A percentile compares a stretch with the other conserved stretches of the same genome.
These are phyloP conservation scores for Trametes punicea DNA, from an alignment of 768 basidiomycete genomes.

Conservation along the genomic window DNA sequence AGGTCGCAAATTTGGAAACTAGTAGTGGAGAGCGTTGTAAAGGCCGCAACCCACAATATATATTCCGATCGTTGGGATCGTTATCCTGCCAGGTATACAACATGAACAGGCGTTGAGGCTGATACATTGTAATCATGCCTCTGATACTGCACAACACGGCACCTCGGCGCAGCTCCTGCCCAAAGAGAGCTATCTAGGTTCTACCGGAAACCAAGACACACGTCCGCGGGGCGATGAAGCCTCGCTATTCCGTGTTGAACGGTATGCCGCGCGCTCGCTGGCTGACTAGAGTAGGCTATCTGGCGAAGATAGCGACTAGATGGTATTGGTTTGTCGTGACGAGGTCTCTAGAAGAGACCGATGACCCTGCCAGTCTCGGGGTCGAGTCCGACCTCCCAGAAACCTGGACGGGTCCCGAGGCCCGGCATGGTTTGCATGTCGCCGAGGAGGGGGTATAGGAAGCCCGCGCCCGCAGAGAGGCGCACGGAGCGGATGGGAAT, in stretches of 20 bases:
- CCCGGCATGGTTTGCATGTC: constrained; percentile 99
- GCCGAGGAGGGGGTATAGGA: constrained; percentile 92
- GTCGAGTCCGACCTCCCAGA: constrained; percentile 89
- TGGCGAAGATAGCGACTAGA: constrained; percentile 30
- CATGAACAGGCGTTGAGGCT: too few species aligned
- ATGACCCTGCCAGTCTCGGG: constrained; percentile 76
- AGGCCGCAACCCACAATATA: neutral
- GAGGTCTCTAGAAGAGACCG: constrained; percentile 68
- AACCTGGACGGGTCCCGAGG: constrained; percentile 87
- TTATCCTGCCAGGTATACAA: too few species aligned
- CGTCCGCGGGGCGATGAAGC: constrained; percentile 17
- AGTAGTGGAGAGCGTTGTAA: neutral
- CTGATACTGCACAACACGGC: constrained; percentile 4
- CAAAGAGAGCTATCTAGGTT: constrained; percentile 1
- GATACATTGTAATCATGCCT: neutral
- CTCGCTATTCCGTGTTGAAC: constrained; percentile 38
- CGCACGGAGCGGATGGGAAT: constrained; percentile 87
- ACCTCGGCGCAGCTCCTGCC: constrained; percentile 13
- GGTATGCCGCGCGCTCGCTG: constrained; percentile 31
- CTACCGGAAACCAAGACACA: constrained; percentile 10
- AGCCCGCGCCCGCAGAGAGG: constrained; percentile 90
- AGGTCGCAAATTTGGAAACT: constrained; percentile 25
- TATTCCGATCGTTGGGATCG: constrained; percentile 1
- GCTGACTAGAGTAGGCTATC: constrained; percentile 27
- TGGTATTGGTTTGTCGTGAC: neutral